Evolutionary conservation across 768 basidiomycete genomes (phyloP), one percentile per base, ranked within the genome.

Genomic region (Fomitopsis pulvina): DNA sequence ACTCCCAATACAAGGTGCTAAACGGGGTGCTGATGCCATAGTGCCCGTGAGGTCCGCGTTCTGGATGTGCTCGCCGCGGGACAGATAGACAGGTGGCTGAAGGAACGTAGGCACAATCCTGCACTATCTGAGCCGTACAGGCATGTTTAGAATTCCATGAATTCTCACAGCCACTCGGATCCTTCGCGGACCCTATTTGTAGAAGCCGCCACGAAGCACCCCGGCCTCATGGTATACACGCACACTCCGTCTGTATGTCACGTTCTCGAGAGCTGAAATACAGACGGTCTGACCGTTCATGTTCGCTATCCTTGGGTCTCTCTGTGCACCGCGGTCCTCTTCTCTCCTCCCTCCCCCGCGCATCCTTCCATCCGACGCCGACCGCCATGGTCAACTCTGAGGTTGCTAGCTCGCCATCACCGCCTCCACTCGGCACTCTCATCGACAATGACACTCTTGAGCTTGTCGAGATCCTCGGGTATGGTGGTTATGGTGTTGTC

Each of bases 401-500:
- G 51, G 57, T 66, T 44, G 57, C 70, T 40, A 56, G 61, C 54
- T 67, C 68, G 27, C 81, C 81, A 41, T 69, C 75, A 55, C 68
- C 72, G 54, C 74, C 74, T 29, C 63, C 72, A 54, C 69, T 87
- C 53, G 93, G 93, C 40, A 83, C 85, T 54, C 68, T 80, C 63
- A 90, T 98, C 72, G 91, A 94, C 75, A 76, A 80, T 55, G 84
- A 82, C 57, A 71, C 80, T 43, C 80, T 97, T 51, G 79, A 92
- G 67, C 83, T 98, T 52, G 79, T 87, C 58, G 81, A 87, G 60
- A 78, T 94, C 54, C 80, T 98, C 44, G 95, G 95, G 29, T 80
- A 87, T 28, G 95, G 95, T 11, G 94, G 94, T 21, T 98, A 96
- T 63, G 95, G 95, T 48, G 84, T 93, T 58, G 95, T 97, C 10